Conservation (phyloP, 2,329 filamentous ascomycete species). For the Fusarium torulosum region DNA sequence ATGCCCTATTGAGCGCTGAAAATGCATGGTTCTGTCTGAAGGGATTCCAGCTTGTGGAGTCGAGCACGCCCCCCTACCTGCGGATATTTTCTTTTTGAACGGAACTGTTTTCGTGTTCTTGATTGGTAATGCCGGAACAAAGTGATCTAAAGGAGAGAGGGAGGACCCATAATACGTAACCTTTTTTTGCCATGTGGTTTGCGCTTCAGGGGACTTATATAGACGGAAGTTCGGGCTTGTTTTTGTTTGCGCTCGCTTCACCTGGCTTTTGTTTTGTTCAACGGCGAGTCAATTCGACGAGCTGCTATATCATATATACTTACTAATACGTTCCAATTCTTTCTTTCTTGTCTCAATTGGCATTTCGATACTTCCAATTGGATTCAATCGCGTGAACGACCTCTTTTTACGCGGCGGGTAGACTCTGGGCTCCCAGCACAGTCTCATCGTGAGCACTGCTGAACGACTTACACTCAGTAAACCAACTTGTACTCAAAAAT, state of each 20-base stretch:
- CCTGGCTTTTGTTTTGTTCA: slow-evolving; percentile 21
- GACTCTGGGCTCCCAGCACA: slow-evolving; percentile 47
- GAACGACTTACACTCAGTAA: slow-evolving; percentile 5
- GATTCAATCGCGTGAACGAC: neutral
- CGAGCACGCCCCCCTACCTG: neutral
- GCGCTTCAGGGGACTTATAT: slow-evolving; percentile 30
- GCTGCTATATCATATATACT: slow-evolving; percentile 14
- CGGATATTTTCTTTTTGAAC: slow-evolving; percentile 21
- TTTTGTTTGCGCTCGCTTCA: slow-evolving; percentile 24
- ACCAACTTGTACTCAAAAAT: slow-evolving; percentile 25
- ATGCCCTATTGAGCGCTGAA: neutral
- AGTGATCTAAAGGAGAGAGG: neutral
- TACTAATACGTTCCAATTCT: slow-evolving; percentile 8
- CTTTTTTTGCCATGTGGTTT: slow-evolving; percentile 9
- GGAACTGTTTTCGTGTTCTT: slow-evolving; percentile 9
- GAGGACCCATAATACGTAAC: slow-evolving; percentile 26
- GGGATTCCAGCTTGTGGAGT: slow-evolving; percentile 26
- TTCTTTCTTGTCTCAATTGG: neutral
- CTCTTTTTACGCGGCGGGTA: slow-evolving; percentile 39
- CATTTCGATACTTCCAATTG: neutral
- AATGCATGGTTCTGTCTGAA: slow-evolving; percentile 13
- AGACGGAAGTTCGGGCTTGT: slow-evolving; percentile 30
- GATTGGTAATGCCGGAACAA: slow-evolving; percentile 29
- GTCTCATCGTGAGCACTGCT: slow-evolving; percentile 37
- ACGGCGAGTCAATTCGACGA: slow-evolving; percentile 11